Evolutionary conservation across 2,329 filamentous ascomycete species (phyloP), one percentile per base, ranked within the genome.

Genomic region (Xylaria sp.): DNA sequence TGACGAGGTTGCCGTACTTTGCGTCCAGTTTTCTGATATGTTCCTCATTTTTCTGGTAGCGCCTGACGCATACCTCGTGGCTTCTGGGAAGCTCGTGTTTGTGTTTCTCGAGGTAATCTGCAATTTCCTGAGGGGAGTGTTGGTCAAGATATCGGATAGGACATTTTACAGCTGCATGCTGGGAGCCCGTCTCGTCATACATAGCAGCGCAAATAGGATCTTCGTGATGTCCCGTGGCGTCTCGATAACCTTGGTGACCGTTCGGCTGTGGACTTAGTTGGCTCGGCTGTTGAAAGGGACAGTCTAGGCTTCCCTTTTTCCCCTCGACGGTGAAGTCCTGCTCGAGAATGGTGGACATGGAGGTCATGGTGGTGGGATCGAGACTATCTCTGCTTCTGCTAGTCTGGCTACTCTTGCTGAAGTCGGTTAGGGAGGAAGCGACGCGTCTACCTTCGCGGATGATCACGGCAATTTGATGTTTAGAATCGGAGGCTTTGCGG

Each of bases 71-170:
- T 50, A 97, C 88, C 77, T 96, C 93, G 79, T 98, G 95, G 77
- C 94, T 97, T 73, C 95, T 89, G 10, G 95, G 95, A 61, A 98
- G 87, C 78, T 97, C 92, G 79, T 98, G 94, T 79, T 97, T 97
- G 82, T 97, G 94, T 59, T 90, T 94, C 78, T 97, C 93, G 75
- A 98, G 93, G 78, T 97, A 98, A 75, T 92, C 89, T 15, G 95
- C 95, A 68, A 98, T 90, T 77, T 97, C 94, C 81, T 97, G 93
- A 1, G 95, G 93, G 1, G 93, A 94, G 76, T 97, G 94, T 78
- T 97, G 91, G 79, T 97, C 91, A 76, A 97, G 84, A 81, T 92
- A 97, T 54, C 95, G 92, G 67, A 98, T 98, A 2, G 95, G 95
- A 79, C 95, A 98, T 76, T 93, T 93, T 63, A 87, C 79, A 2